Percentiles rank a stretch among this genome's conserved stretches.
phyloP scores from a whole-genome alignment of 805 yeast genomes.

The Pichia paraexigua region DNA sequence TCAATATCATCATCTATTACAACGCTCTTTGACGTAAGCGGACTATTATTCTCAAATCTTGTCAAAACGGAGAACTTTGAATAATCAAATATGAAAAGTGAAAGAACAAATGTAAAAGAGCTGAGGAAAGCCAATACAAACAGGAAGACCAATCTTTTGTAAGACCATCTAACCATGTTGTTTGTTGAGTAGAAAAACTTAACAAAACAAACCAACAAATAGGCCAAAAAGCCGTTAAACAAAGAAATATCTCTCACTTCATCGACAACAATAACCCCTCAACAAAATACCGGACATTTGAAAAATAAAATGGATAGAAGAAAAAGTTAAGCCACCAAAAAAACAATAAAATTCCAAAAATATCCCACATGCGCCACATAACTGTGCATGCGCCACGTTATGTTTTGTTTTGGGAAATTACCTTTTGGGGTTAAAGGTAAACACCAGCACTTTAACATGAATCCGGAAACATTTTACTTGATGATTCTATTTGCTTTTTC shows the following conservation, averaged over 20 bases:
- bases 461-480: neutral
- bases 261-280: no score
- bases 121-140: neutral
- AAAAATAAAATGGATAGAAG: no score
- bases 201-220: no score
- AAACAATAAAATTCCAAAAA: no score
- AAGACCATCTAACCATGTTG: neutral
- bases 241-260: no score
- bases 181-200: neutral
- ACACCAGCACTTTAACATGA: neutral
- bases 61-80: neutral
- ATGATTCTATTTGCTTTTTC: neutral
- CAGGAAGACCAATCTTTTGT: neutral
- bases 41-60: no score
- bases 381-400: neutral
- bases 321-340: no score
- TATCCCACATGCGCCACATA: no score
- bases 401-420: neutral
- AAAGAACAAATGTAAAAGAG: neutral
- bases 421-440: slow-evolving; percentile 2
- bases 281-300: no score
- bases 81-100: neutral
- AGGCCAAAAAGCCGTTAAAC: no score
- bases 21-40: neutral
- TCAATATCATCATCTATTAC: slow-evolving; percentile 7